Conservation (phyloP, 2,329 filamentous ascomycete genomes). For the Coleophoma eucalyptorum region DNA sequence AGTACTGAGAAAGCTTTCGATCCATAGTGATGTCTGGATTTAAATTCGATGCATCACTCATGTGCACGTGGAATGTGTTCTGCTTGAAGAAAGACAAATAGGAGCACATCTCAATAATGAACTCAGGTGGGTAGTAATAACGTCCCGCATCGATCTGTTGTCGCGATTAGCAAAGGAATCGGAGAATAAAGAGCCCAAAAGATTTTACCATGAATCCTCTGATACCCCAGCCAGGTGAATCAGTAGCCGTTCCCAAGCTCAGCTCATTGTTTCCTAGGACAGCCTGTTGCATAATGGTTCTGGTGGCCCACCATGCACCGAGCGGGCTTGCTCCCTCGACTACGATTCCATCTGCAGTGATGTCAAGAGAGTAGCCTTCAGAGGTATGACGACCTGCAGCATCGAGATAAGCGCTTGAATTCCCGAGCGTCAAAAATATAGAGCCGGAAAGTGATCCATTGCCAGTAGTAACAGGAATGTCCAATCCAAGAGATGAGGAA, state of each 20-base stretch:
- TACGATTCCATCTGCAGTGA: conserved; percentile 34
- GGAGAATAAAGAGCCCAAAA: background rate
- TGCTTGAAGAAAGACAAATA: conserved; percentile 61
- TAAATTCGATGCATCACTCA: conserved; percentile 52
- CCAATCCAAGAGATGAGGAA: conserved; percentile 22
- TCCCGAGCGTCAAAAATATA: conserved; percentile 44
- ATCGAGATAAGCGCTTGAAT: conserved; percentile 35
- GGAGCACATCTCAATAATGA: conserved; percentile 52
- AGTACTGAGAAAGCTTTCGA: conserved; percentile 43
- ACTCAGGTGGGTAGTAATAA: conserved; percentile 51
- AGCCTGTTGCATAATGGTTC: conserved; percentile 49
- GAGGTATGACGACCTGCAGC: conserved; percentile 41
- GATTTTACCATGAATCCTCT: conserved; percentile 39
- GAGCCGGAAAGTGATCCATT: conserved; percentile 10
- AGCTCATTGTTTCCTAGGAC: conserved; percentile 33
- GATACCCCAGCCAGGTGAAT: conserved; percentile 46
- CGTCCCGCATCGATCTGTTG: conserved; percentile 46
- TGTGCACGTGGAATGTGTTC: conserved; percentile 54
- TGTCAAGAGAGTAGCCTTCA: conserved; percentile 44
- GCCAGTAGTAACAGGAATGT: conserved; percentile 24
- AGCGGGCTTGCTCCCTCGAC: conserved; percentile 50
- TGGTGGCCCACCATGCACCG: conserved; percentile 55
- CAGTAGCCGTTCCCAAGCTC: conserved; percentile 36
- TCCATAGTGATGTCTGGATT: conserved; percentile 42
- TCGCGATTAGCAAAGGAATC: background rate